Conservation (phyloP, 1,284 basidiomycete genomes). For the Boletus mariae region DNA sequence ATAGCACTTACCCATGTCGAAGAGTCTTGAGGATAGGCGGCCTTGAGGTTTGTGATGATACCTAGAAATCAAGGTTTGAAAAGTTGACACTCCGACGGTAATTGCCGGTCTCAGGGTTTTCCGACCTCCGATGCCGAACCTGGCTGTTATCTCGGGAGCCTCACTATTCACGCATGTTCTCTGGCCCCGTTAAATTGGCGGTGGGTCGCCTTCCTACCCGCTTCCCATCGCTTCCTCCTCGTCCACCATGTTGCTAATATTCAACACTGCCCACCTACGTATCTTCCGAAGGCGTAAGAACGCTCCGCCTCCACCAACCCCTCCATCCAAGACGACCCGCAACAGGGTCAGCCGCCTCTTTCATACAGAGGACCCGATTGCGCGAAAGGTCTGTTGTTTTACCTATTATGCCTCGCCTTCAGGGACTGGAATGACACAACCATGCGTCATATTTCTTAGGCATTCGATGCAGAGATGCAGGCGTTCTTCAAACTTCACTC, state of each 20-base stretch:
- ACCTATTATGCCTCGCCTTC: not conserved
- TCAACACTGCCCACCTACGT: conserved; percentile 17
- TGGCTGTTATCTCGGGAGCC: conserved; percentile 1
- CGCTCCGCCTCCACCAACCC: not conserved
- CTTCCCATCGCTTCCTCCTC: conserved; percentile 28
- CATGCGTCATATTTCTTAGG: conserved; percentile 34
- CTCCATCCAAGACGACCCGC: conserved; percentile 75
- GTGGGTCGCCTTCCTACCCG: conserved; percentile 15
- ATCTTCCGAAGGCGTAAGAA: conserved; percentile 26
- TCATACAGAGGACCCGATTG: conserved; percentile 71
- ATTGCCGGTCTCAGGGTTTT: conserved; percentile 14
- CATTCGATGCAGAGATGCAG: conserved; percentile 96
- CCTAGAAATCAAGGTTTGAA: conserved; percentile 33
- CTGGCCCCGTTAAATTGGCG: conserved; percentile 19
- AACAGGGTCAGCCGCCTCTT: conserved; percentile 94
- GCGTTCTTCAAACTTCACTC: conserved; percentile 98
- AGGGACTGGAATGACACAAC: conserved; percentile 6
- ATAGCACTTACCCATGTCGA: conserved; percentile 54
- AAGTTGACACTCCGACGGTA: conserved; percentile 25
- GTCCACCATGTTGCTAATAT: conserved; percentile 16
- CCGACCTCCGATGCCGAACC: not conserved
- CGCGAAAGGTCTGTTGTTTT: conserved; percentile 66
- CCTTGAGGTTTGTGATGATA: conserved; percentile 20
- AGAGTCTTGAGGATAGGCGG: conserved; percentile 33
- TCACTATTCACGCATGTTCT: conserved; percentile 22